Evolutionary conservation across 805 yeast genomes (phyloP).

Genomic region (Pichia thaimueangensis): DNA sequence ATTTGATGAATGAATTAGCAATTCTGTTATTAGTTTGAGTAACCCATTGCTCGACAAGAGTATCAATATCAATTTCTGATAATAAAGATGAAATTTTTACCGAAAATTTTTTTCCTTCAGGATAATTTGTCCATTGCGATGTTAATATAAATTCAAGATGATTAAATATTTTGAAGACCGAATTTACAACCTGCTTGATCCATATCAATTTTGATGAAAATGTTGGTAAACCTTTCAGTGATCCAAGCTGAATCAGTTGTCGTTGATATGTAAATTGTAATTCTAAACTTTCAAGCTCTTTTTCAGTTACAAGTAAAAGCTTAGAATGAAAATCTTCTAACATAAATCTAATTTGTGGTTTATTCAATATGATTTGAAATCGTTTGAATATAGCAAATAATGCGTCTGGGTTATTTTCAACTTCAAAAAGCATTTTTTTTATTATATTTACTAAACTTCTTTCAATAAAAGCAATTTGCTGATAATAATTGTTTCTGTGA

Average conservation of each 20-base stretch:
- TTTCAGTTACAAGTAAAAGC: constrained; percentile 42
- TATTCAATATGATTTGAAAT: constrained; percentile 41
- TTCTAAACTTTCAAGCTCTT: constrained; percentile 40
- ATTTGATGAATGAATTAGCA: constrained; percentile 9
- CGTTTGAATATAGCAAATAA: constrained; percentile 46
- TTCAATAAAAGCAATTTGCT: constrained; percentile 41
- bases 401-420: constrained; percentile 36
- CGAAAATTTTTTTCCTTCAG: constrained; percentile 61
- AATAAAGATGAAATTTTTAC: constrained; percentile 41
- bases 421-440: constrained; percentile 32
- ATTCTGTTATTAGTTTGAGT: constrained; percentile 6
- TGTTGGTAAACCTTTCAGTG: constrained; percentile 41
- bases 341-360: constrained; percentile 53
- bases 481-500: constrained; percentile 31
- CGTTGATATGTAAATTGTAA: constrained; percentile 28
- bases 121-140: constrained; percentile 50
- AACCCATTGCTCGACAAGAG: constrained; percentile 46
- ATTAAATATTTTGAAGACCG: constrained; percentile 35
- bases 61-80: constrained; percentile 39
- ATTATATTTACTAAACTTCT: constrained; percentile 36
- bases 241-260: constrained; percentile 30
- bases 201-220: constrained; percentile 43
- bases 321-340: constrained; percentile 53
- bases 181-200: constrained; percentile 44
- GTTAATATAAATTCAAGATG: constrained; percentile 52